A percentile compares a stretch with the other conserved stretches of the same genome.
Conservation (phyloP, 768 basidiomycete species). For the Termitomyces sp. region DNA sequence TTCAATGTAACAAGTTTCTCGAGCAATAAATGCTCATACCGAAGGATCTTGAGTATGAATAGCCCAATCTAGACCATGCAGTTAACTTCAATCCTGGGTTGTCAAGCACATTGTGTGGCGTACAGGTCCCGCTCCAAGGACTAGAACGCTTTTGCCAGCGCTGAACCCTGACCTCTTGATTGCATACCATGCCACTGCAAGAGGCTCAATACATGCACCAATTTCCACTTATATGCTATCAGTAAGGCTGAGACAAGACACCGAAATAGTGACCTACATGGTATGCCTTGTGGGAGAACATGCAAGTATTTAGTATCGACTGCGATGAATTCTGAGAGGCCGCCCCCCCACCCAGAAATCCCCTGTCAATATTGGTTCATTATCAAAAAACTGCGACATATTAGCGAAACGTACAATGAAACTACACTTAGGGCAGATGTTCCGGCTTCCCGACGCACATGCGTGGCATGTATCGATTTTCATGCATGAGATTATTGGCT, state of each 20-base stretch:
- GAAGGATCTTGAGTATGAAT: constrained; percentile 31
- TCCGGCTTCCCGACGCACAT: constrained; percentile 26
- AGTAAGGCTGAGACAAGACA: not conserved
- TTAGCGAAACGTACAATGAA: constrained; percentile 26
- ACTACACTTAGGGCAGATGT: constrained; percentile 25
- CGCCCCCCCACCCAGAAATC: constrained; percentile 34
- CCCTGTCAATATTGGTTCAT: constrained; percentile 20
- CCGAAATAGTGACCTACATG: constrained; percentile 22
- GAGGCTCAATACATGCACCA: constrained; percentile 41
- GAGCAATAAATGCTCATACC: constrained; percentile 12
- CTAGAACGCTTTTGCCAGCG: constrained; percentile 30
- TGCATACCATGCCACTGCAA: constrained; percentile 40
- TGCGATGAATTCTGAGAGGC: constrained; percentile 36
- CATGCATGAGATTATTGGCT: constrained; percentile 36
- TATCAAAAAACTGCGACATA: not conserved
- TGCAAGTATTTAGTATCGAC: constrained; percentile 30
- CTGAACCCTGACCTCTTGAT: constrained; percentile 34
- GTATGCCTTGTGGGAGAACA: constrained; percentile 28
- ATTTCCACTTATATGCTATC: constrained; percentile 30
- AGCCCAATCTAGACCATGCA: constrained; percentile 26
- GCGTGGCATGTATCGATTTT: constrained; percentile 22
- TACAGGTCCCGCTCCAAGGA: constrained; percentile 41
- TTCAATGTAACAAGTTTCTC: not conserved
- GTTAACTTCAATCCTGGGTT: not conserved
- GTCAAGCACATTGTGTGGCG: constrained; percentile 6